Percentiles rank a stretch among this genome's conserved stretches.
Evolutionary conservation across 495 filamentous ascomycete genomes (phyloP).

Genomic region (Penicillium cosmopolitanum): DNA sequence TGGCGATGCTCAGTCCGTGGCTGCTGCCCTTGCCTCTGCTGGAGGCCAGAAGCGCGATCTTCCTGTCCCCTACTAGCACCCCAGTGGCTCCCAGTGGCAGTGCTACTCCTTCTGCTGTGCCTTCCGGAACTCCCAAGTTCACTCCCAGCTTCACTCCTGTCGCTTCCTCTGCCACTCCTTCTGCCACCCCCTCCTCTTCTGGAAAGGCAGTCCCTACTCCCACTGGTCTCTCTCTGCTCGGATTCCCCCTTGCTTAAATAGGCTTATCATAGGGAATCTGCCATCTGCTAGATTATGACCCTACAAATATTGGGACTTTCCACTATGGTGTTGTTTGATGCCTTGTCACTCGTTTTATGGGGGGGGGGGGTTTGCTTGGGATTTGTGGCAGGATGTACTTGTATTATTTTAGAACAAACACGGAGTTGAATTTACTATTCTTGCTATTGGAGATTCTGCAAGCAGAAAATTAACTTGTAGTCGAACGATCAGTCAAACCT

Average conservation of each 20-base stretch:
- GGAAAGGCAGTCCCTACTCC: background rate
- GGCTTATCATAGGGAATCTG: too few relatives aligned
- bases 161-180: conserved; percentile 7
- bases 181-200: background rate
- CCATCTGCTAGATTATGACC: too few relatives aligned
- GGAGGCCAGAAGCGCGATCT: conserved; percentile 14
- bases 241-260: conserved; percentile 15
- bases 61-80: conserved; percentile 7
- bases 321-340: too few relatives aligned
- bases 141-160: conserved; percentile 3
- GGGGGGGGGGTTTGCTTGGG: too few relatives aligned
- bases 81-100: background rate
- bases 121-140: background rate
- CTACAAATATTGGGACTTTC: too few relatives aligned
- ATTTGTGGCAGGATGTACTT: too few relatives aligned
- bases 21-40: conserved; percentile 1
- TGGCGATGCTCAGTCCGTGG: conserved; percentile 7
- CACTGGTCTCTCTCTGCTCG: conserved; percentile 10
- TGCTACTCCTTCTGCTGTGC: conserved; percentile 11
- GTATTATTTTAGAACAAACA: too few relatives aligned
- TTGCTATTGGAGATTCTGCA: too few relatives aligned
- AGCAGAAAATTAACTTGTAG: too few relatives aligned
- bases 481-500: too few relatives aligned
- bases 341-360: too few relatives aligned
- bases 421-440: too few relatives aligned